A percentile compares a stretch with the other conserved stretches of the same genome.
Conservation (phyloP, 805 yeast genomes). For the Metschnikowia colocasiae region DNA sequence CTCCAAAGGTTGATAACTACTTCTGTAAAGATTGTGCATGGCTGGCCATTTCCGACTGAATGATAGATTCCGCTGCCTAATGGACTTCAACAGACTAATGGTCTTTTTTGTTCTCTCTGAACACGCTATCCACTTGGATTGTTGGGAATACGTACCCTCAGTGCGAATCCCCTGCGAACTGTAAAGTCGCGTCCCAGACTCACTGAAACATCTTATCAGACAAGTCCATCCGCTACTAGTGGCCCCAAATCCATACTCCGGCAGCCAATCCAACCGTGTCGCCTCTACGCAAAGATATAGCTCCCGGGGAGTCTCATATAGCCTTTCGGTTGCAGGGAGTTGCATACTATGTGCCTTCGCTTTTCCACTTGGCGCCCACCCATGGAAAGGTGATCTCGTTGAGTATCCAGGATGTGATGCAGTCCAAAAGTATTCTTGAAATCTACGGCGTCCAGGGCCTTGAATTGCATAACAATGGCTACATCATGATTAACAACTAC, state of each 20-base stretch:
- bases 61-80: too few species aligned
- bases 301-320: slow-evolving; percentile 35
- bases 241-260: background rate
- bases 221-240: background rate
- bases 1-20: too few species aligned
- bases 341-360: slow-evolving; percentile 31
- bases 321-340: slow-evolving; percentile 23
- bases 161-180: background rate
- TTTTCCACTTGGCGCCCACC: slow-evolving; percentile 33
- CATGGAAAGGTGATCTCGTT: slow-evolving; percentile 22
- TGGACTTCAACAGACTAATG: too few species aligned
- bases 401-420: slow-evolving; percentile 29
- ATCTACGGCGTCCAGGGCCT: slow-evolving; percentile 19
- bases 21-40: too few species aligned
- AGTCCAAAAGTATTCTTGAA: slow-evolving; percentile 10
- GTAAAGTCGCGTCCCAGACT: too few species aligned
- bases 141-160: too few species aligned
- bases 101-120: too few species aligned
- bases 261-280: slow-evolving; percentile 9
- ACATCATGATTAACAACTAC: slow-evolving; percentile 27
- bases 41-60: too few species aligned
- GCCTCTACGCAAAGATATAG: slow-evolving; percentile 23
- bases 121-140: too few species aligned
- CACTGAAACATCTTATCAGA: too few species aligned
- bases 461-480: slow-evolving; percentile 13